These are phyloP conservation scores for Nakaseomyces delphensis DNA, from an alignment of 1,139 yeast genomes.

Conservation along the genomic window DNA sequence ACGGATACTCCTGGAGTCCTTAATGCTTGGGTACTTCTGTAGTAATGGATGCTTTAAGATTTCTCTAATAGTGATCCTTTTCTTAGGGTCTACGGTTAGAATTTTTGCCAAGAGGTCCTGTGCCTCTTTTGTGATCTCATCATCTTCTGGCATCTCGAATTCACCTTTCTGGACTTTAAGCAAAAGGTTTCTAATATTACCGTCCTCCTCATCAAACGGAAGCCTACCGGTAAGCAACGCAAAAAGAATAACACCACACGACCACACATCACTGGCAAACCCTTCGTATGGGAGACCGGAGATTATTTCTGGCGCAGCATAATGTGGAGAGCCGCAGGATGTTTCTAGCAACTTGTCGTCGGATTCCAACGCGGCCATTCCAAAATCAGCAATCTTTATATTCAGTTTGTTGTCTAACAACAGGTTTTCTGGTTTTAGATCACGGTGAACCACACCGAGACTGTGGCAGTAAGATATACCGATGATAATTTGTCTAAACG, in stretches of 20 bases:
- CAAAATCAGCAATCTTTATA: constrained; percentile 95
- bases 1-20: constrained; percentile 37
- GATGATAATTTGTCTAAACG: constrained; percentile 82
- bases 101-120: constrained; percentile 59
- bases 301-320: constrained; percentile 38
- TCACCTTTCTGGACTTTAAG: constrained; percentile 87
- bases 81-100: constrained; percentile 69
- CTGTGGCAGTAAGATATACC: constrained; percentile 94
- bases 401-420: constrained; percentile 77
- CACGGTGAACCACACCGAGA: constrained; percentile 91
- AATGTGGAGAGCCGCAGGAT: constrained; percentile 70
- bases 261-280: constrained; percentile 96
- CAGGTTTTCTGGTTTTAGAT: constrained; percentile 89
- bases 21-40: constrained; percentile 43
- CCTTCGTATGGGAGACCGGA: constrained; percentile 94
- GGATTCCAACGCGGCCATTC: constrained; percentile 98
- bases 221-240: constrained; percentile 90
- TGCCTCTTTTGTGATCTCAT: constrained; percentile 58
- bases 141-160: constrained; percentile 71
- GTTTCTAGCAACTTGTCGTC: constrained; percentile 80
- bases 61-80: constrained; percentile 66
- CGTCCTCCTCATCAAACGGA: constrained; percentile 86
- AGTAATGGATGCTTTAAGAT: constrained; percentile 73
- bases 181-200: constrained; percentile 70
- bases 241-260: constrained; percentile 91